A percentile compares a stretch with the other conserved stretches of the same genome.
phyloP scores from a whole-genome alignment of 192 early-diverging fungal genomes.

The Diversispora eburnea region DNA sequence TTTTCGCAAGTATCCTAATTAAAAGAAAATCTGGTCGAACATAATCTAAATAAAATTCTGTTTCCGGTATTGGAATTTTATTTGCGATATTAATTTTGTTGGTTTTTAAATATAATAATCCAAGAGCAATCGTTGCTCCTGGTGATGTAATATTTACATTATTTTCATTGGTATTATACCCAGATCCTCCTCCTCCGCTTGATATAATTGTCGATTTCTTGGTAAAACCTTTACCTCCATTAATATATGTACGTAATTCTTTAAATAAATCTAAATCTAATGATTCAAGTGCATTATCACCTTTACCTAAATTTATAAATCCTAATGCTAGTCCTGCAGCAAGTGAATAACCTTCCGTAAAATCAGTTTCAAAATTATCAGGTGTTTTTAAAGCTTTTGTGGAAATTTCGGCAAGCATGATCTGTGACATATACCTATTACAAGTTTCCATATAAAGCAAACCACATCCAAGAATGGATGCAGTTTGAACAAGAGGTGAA shows the following conservation, averaged over 20 bases:
- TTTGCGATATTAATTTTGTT: constrained; percentile 64
- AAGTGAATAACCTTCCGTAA: constrained; percentile 66
- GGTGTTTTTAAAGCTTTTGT: constrained; percentile 28
- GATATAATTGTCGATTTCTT: neutral
- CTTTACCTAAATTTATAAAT: constrained; percentile 70
- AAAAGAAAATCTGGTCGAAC: constrained; percentile 71
- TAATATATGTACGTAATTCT: constrained; percentile 49
- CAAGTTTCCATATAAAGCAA: constrained; percentile 67
- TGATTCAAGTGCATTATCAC: constrained; percentile 45
- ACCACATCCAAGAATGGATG: constrained; percentile 74
- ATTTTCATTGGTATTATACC: constrained; percentile 15
- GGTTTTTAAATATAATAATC: constrained; percentile 79
- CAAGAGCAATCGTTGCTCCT: constrained; percentile 79
- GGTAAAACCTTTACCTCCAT: constrained; percentile 44
- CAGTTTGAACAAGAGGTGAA: constrained; percentile 62
- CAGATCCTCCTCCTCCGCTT: neutral
- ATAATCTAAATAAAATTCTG: constrained; percentile 57
- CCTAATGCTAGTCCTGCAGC: constrained; percentile 82
- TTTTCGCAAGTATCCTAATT: constrained; percentile 61
- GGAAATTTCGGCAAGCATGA: constrained; percentile 70
- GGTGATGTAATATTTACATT: constrained; percentile 53
- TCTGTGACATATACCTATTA: constrained; percentile 66
- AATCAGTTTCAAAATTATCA: constrained; percentile 25
- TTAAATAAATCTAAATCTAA: constrained; percentile 58
- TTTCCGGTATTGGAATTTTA: constrained; percentile 59